phyloP scores from a whole-genome alignment of 2,329 filamentous ascomycete genomes.

The Pseudocercospora musae region DNA sequence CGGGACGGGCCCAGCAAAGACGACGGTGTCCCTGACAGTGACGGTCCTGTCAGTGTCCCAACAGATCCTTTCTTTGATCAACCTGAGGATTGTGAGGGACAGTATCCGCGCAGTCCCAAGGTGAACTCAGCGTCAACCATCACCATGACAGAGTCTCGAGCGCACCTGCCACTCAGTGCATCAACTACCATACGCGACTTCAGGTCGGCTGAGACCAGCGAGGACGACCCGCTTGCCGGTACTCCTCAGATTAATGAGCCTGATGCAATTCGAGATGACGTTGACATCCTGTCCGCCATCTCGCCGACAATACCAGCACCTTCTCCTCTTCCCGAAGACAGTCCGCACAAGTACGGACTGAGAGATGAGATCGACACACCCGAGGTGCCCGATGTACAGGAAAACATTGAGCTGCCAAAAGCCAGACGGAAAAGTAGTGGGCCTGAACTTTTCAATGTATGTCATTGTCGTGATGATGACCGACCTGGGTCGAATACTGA shows the following conservation, averaged over 20 bases:
- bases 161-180: conserved; percentile 25
- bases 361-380: conserved; percentile 34
- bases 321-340: conserved; percentile 34
- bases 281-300: conserved; percentile 17
- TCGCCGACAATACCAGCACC: conserved; percentile 34
- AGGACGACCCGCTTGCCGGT: conserved; percentile 12
- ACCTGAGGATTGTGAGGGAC: conserved; percentile 14
- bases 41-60: conserved; percentile 9
- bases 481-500: conserved; percentile 1
- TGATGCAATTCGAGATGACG: conserved; percentile 4
- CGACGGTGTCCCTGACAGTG: conserved; percentile 13
- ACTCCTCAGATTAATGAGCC: conserved; percentile 10
- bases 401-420: conserved; percentile 24
- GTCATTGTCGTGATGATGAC: not conserved
- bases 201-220: conserved; percentile 1
- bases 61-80: conserved; percentile 23
- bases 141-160: conserved; percentile 25
- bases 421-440: conserved; percentile 33
- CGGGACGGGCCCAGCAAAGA: conserved; percentile 19
- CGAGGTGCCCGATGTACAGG: conserved; percentile 23
- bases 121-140: conserved; percentile 27
- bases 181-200: conserved; percentile 27
- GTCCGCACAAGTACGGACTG: conserved; percentile 36
- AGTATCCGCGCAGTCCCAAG: conserved; percentile 15
- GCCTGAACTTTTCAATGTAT: conserved; percentile 35